Evolutionary conservation across 1,139 yeast genomes (phyloP).

Genomic region (Kodamaea sp.): DNA sequence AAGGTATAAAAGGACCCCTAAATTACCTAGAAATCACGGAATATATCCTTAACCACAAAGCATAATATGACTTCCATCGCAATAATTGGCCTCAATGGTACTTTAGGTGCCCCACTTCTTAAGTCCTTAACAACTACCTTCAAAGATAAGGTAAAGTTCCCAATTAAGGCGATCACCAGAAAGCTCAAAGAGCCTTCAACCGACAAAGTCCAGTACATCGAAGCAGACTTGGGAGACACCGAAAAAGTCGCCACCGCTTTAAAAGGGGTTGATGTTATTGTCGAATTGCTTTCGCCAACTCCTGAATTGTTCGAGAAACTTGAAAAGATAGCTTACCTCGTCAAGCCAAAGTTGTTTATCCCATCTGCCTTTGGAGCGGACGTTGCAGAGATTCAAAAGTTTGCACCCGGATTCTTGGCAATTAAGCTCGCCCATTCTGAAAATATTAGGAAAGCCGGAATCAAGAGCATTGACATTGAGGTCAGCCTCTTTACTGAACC

Average conservation of each 20-base stretch:
- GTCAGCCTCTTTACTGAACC: constrained; percentile 48
- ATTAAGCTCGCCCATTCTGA: constrained; percentile 41
- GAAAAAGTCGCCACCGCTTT: constrained; percentile 33
- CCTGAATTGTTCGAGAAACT: constrained; percentile 23
- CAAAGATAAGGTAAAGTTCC: constrained; percentile 42
- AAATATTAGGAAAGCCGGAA: constrained; percentile 26
- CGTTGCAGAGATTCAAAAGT: constrained; percentile 20
- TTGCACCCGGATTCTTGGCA: constrained; percentile 35
- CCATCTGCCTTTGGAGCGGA: constrained; percentile 66
- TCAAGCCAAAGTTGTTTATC: constrained; percentile 53
- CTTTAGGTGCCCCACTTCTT: constrained; percentile 29
- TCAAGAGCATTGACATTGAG: constrained; percentile 51
- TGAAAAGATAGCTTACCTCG: constrained; percentile 35
- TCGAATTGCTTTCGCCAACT: constrained; percentile 39
- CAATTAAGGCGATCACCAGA: constrained; percentile 51
- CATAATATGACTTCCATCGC: no score
- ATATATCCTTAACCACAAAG: no score
- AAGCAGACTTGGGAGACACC: constrained; percentile 27
- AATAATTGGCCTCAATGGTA: neutral
- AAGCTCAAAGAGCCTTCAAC: constrained; percentile 36
- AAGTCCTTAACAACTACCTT: constrained; percentile 48
- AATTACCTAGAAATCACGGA: no score
- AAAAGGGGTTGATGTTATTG: constrained; percentile 50
- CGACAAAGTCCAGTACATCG: constrained; percentile 41
- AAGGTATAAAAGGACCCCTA: no score